Evolutionary conservation across 2,329 filamentous ascomycete genomes (phyloP).

Genomic region (Cercospora citrullina): DNA sequence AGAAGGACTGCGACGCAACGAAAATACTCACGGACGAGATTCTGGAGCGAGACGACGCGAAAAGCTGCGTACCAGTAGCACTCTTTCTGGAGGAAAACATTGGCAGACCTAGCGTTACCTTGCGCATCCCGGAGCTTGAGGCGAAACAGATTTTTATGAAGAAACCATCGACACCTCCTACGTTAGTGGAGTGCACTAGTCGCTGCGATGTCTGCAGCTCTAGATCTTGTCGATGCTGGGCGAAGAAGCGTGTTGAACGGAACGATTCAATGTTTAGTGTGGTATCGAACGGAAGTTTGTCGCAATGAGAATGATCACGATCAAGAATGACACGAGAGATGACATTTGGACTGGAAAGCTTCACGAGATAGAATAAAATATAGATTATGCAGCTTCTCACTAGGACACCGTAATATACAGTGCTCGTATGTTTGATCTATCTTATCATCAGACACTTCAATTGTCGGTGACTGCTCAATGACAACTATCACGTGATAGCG

Average conservation of each 20-base stretch:
- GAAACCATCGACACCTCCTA: slow-evolving; percentile 11
- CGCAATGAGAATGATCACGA: background rate
- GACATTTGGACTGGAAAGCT: background rate
- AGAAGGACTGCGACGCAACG: slow-evolving; percentile 3
- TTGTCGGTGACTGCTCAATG: background rate
- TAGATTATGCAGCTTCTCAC: background rate
- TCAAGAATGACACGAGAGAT: background rate
- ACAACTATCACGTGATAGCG: background rate
- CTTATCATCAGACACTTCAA: background rate
- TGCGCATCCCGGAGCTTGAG: slow-evolving; percentile 15
- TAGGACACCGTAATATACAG: background rate
- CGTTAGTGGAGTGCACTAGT: slow-evolving; percentile 1
- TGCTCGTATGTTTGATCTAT: background rate
- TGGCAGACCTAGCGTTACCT: slow-evolving; percentile 9
- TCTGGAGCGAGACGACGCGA: background rate
- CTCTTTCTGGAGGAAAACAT: slow-evolving; percentile 1
- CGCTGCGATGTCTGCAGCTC: slow-evolving; percentile 4
- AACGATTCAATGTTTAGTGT: slow-evolving; percentile 12
- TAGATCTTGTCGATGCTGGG: slow-evolving; percentile 14
- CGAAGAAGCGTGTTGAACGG: slow-evolving; percentile 9
- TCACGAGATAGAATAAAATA: background rate
- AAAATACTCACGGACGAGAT: slow-evolving; percentile 14
- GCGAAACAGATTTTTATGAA: slow-evolving; percentile 20
- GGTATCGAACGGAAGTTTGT: background rate
- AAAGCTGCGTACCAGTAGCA: background rate